Base-by-base conservation (phyloP, 2,329 filamentous ascomycete species). In the Colletotrichum phormii region DNA sequence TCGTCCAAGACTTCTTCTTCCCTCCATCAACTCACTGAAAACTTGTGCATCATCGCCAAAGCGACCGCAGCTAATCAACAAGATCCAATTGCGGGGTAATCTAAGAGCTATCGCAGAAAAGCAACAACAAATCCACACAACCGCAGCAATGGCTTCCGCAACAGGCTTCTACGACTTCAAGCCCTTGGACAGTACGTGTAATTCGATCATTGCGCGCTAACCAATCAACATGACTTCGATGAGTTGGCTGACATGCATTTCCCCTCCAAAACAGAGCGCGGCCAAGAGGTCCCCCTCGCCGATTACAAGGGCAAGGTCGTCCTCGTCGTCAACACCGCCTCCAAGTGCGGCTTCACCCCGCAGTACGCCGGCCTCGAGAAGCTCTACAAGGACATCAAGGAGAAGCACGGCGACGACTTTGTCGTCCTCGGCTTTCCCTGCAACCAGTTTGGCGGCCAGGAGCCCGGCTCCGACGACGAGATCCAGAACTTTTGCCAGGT, bases 301-400 rank as follows among this genome's bases (percentile, higher is more conserved):
- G 84, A 92, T 74, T 94, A 95, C 86, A 91, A 94, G 83, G 94
- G 93, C 89, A 98, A 98, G 85, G 96, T 98, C 77, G 91, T 98
- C 78, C 92, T 99, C 74, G 89, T 98, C 79, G 95, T 99, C 86
- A 99, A 99, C 91, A 98, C 96, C 1, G 97, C 97, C 77, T 97
- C 94, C 83, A 98, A 98, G 88, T 99, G 97, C 88, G 96, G 97
- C 83, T 98, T 98, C 90, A 98, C 97, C 3, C 95, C 95, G 13
- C 97, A 99, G 85, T 98, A 97, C 85, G 92, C 90, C 75, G 94
- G 94, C 37, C 93, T 99, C 64, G 95, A 99, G 87, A 92, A 90
- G 80, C 90, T 99, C 75, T 98, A 97, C 90, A 94, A 97, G 83
- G 84, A 87, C 71, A 79, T 98, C 81, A 91, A 90, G 78, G 87